Percentiles rank a stretch among this genome's conserved stretches.
phyloP scores from a whole-genome alignment of 2,329 filamentous ascomycete genomes.

The Colletotrichum spinosum region DNA sequence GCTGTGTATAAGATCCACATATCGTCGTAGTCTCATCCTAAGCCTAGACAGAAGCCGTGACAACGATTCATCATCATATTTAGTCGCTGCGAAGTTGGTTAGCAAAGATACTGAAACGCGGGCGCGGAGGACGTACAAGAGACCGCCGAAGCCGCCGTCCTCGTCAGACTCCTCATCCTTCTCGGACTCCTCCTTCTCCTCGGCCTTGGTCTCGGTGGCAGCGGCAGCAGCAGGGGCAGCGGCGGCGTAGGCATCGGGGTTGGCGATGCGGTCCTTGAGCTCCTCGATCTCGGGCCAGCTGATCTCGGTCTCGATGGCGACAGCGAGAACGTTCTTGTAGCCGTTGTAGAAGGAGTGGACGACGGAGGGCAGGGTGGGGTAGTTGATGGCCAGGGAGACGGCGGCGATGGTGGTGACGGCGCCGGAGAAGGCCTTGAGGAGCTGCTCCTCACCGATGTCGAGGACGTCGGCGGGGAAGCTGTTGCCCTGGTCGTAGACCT shows the following conservation, averaged over 20 bases:
- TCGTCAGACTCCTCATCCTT: constrained; percentile 77
- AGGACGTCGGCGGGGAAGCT: constrained; percentile 87
- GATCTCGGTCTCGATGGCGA: constrained; percentile 91
- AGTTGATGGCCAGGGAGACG: constrained; percentile 92
- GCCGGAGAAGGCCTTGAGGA: constrained; percentile 83
- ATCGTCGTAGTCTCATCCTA: constrained; percentile 58
- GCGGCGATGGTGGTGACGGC: constrained; percentile 89
- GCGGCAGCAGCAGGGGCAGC: constrained; percentile 78
- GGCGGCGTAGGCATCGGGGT: constrained; percentile 95
- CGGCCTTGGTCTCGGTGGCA: constrained; percentile 64
- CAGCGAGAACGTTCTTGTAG: constrained; percentile 96
- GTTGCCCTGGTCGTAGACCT: constrained; percentile 99
- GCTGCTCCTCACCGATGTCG: constrained; percentile 94
- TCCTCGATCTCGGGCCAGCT: constrained; percentile 96
- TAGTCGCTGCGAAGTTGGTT: constrained; percentile 62
- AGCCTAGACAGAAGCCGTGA: constrained; percentile 54
- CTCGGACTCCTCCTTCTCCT: constrained; percentile 74
- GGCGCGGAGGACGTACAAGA: constrained; percentile 68
- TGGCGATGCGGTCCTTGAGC: constrained; percentile 99
- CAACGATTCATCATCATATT: constrained; percentile 55
- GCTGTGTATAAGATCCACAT: constrained; percentile 51
- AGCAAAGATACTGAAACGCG: constrained; percentile 43
- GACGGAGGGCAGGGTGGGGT: constrained; percentile 95
- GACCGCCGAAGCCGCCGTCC: constrained; percentile 81
- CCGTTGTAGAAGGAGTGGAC: constrained; percentile 96